Percentiles rank a stretch among this genome's conserved stretches.
Evolutionary conservation across 2,329 filamentous ascomycete genomes (phyloP).

Genomic region (Fusarium newnesense): DNA sequence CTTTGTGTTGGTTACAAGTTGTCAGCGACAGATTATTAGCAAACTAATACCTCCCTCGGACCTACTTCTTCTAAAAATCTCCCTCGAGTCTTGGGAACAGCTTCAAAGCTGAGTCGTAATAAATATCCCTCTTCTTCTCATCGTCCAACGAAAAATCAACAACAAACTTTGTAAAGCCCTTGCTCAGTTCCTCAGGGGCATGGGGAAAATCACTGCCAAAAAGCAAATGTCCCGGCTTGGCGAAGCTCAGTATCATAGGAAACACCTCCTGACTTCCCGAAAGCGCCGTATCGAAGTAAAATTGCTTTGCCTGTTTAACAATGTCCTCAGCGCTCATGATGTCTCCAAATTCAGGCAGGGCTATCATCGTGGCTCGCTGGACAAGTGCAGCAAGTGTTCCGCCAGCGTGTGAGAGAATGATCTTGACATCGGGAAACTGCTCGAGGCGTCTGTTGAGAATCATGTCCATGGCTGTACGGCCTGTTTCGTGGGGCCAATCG

Average conservation of each 20-base stretch:
- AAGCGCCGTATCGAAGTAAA: background rate
- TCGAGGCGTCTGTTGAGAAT: background rate
- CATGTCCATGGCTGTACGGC: background rate
- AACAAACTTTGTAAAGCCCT: background rate
- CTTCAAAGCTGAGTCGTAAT: rapidly evolving
- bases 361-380: background rate
- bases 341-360: background rate
- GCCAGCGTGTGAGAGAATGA: background rate
- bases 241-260: background rate
- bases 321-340: background rate
- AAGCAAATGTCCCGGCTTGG: background rate
- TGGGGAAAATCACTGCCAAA: background rate
- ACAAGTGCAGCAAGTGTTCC: background rate
- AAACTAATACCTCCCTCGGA: too few species aligned
- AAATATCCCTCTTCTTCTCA: background rate
- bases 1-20: too few species aligned
- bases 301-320: background rate
- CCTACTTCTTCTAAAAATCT: too few species aligned
- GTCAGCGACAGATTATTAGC: too few species aligned
- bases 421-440: background rate
- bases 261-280: background rate
- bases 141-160: background rate
- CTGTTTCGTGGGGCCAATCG: background rate
- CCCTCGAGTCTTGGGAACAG: background rate
- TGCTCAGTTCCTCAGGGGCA: background rate